These are phyloP conservation scores for Blastomyces parvus DNA, from an alignment of 2,329 filamentous ascomycete genomes.

Conservation along the genomic window DNA sequence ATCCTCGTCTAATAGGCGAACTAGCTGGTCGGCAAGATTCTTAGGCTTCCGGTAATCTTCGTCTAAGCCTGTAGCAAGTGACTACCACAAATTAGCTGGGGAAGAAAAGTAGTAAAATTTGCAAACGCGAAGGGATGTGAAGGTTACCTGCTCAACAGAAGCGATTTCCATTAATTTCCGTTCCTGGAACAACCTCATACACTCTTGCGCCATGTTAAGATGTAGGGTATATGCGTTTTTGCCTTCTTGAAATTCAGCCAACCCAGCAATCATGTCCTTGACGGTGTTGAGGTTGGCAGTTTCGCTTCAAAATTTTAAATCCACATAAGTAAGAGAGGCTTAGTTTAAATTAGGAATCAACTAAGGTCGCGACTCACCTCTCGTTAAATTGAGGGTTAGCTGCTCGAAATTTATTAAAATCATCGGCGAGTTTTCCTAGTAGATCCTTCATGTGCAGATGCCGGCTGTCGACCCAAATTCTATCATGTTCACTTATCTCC, in stretches of 20 bases:
- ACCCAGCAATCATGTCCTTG: constrained; percentile 89
- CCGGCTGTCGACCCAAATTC: constrained; percentile 88
- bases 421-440: constrained; percentile 81
- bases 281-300: constrained; percentile 77
- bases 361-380: constrained; percentile 31
- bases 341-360: background rate
- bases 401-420: constrained; percentile 84
- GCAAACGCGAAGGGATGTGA: background rate
- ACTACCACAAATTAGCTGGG: constrained; percentile 34
- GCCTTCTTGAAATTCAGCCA: constrained; percentile 90
- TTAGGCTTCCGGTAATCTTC: constrained; percentile 89
- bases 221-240: constrained; percentile 93
- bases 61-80: constrained; percentile 80
- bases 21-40: constrained; percentile 74
- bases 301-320: constrained; percentile 40
- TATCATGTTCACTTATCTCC: constrained; percentile 82
- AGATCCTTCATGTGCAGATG: constrained; percentile 98
- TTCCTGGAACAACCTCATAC: constrained; percentile 84
- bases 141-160: constrained; percentile 64
- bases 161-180: constrained; percentile 80
- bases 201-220: constrained; percentile 92
- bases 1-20: constrained; percentile 80
- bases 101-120: background rate
- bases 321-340: constrained; percentile 9
- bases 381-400: constrained; percentile 90